Evolutionary conservation across 306 rosid genomes (phyloP).

Genomic region (Cicer bijugum): DNA sequence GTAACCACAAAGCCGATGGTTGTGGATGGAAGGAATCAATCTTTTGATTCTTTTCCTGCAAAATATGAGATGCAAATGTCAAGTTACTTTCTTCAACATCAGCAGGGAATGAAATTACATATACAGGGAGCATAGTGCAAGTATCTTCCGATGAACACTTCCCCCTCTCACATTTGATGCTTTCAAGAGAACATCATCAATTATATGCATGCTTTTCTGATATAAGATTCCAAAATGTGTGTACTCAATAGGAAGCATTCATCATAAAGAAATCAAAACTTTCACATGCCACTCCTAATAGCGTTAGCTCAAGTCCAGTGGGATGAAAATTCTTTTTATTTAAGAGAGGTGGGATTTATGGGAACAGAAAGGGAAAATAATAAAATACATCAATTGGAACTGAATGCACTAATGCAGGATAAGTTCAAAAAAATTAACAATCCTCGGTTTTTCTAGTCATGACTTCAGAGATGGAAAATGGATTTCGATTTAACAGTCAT

Average conservation of each 20-base stretch:
- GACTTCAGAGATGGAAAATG: not conserved
- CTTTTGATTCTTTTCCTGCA: conserved; percentile 53
- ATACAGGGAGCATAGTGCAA: conserved; percentile 16
- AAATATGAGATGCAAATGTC: conserved; percentile 39
- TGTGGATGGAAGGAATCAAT: conserved; percentile 41
- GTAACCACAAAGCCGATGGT: conserved; percentile 39
- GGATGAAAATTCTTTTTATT: not conserved
- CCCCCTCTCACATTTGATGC: conserved; percentile 7
- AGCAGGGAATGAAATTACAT: conserved; percentile 9
- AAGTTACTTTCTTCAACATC: conserved; percentile 32
- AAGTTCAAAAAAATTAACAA: conserved; percentile 9
- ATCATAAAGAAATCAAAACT: conserved; percentile 21
- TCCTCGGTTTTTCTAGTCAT: not conserved
- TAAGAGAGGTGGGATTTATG: not conserved
- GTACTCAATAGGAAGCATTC: conserved; percentile 4
- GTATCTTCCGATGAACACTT: conserved; percentile 13
- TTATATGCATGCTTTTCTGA: conserved; percentile 16
- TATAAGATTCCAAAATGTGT: not conserved
- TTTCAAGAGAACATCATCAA: conserved; percentile 25
- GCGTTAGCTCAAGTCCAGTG: conserved; percentile 5
- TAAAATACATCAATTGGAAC: conserved; percentile 15
- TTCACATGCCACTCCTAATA: conserved; percentile 1
- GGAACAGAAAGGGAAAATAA: not conserved
- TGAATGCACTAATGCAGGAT: not conserved
- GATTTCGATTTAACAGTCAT: not conserved